Percentiles rank a stretch among this genome's conserved stretches.
Evolutionary conservation across 2,329 filamentous ascomycete species (phyloP).

Genomic region (Sporothrix variecibatus): DNA sequence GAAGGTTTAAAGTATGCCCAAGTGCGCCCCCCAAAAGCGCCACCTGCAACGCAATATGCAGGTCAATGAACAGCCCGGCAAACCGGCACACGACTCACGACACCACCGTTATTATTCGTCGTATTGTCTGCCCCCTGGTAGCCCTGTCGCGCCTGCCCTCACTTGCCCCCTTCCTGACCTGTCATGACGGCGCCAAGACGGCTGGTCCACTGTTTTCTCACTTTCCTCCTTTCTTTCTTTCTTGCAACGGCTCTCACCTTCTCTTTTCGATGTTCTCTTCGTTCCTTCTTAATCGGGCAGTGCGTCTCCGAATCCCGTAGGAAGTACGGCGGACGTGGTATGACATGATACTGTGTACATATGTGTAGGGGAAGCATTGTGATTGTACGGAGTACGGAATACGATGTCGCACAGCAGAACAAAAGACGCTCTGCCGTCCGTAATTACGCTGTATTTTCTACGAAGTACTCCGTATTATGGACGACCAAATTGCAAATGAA

Average conservation of each 20-base stretch:
- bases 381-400: not conserved
- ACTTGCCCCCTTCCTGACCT: not conserved
- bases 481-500: not conserved
- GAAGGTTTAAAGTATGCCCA: no score
- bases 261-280: not conserved
- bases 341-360: no score
- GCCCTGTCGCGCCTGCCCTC: not conserved
- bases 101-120: not conserved
- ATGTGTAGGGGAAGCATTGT: not conserved
- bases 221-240: not conserved
- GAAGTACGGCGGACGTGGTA: not conserved
- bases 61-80: not conserved
- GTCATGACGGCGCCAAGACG: constrained; percentile 19
- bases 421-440: not conserved
- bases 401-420: not conserved
- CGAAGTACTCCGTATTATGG: not conserved
- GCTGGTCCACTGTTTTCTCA: not conserved
- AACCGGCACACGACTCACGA: not conserved
- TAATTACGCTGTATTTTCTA: not conserved
- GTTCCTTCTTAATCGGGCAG: constrained; percentile 7
- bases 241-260: not conserved
- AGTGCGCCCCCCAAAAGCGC: not conserved
- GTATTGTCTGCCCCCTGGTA: not conserved
- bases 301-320: not conserved
- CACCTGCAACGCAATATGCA: not conserved